These are phyloP conservation scores for Lentinula edodes DNA, from an alignment of 768 basidiomycete species.

Conservation along the genomic window DNA sequence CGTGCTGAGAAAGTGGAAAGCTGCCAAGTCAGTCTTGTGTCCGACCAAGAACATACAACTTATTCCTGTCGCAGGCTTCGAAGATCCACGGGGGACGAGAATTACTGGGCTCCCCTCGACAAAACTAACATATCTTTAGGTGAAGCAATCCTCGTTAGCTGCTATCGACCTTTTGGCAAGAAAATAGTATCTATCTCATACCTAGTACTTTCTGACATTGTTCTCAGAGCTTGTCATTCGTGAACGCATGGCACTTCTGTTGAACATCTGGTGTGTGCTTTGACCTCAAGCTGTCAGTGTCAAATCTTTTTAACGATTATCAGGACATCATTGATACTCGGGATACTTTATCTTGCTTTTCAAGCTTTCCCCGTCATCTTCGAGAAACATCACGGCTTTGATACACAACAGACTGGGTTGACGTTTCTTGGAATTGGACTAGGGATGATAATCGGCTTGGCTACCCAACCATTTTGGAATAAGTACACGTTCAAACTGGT, in stretches of 20 bases:
- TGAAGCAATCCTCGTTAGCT: conserved; percentile 48
- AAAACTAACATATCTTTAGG: conserved; percentile 35
- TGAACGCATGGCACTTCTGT: conserved; percentile 72
- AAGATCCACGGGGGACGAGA: conserved; percentile 44
- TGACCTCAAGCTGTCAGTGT: conserved; percentile 25
- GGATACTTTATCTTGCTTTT: conserved; percentile 62
- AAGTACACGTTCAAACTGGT: conserved; percentile 27
- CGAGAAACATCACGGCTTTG: conserved; percentile 47
- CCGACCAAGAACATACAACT: background rate
- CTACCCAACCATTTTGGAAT: conserved; percentile 17
- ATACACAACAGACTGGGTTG: conserved; percentile 45
- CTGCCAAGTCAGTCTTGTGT: conserved; percentile 33
- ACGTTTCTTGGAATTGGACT: conserved; percentile 58
- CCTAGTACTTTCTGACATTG: no score
- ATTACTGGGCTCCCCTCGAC: conserved; percentile 60
- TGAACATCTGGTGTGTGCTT: conserved; percentile 60
- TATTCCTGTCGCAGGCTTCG: conserved; percentile 36
- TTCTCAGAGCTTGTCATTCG: conserved; percentile 51
- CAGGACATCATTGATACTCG: conserved; percentile 56
- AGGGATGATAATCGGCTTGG: conserved; percentile 46
- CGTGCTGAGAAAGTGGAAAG: conserved; percentile 56
- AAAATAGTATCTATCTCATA: background rate
- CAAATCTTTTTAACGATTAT: conserved; percentile 40
- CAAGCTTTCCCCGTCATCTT: conserved; percentile 49
- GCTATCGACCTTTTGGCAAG: conserved; percentile 70